phyloP scores from a whole-genome alignment of 176 grass and related monocot species.

The Coix lacrymajobi region DNA sequence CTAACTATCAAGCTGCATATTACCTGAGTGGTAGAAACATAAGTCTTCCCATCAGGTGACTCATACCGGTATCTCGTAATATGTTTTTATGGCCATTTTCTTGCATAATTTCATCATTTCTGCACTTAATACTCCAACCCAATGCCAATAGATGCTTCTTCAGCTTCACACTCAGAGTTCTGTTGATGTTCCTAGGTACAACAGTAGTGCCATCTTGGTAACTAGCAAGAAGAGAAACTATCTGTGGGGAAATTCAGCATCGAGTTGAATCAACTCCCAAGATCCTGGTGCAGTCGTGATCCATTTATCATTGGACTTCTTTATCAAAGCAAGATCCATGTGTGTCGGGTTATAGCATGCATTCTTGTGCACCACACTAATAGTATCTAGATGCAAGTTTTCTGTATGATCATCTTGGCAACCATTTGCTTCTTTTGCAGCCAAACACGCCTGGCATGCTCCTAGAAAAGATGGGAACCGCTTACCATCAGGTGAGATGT shows the following conservation, averaged over 20 bases:
- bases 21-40: constrained; percentile 42
- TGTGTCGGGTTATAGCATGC: not conserved
- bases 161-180: constrained; percentile 20
- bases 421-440: constrained; percentile 3
- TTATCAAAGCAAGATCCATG: constrained; percentile 15
- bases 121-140: constrained; percentile 64
- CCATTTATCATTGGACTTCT: not conserved
- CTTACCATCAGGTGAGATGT: constrained; percentile 51
- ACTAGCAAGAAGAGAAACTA: constrained; percentile 33
- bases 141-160: constrained; percentile 68
- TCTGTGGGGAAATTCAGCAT: constrained; percentile 42
- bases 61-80: constrained; percentile 33
- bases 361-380: not conserved
- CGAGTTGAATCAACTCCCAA: constrained; percentile 40
- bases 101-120: constrained; percentile 8
- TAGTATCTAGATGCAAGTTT: not conserved
- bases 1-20: constrained; percentile 23
- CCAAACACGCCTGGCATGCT: constrained; percentile 51
- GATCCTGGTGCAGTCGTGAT: not conserved
- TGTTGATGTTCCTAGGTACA: not conserved
- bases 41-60: constrained; percentile 51
- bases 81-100: not conserved
- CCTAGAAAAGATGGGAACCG: constrained; percentile 47
- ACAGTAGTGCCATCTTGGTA: constrained; percentile 11
- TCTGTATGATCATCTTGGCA: not conserved